These are phyloP conservation scores for Botrytis deweyae DNA, from an alignment of 2,329 filamentous ascomycete species.

Conservation along the genomic window DNA sequence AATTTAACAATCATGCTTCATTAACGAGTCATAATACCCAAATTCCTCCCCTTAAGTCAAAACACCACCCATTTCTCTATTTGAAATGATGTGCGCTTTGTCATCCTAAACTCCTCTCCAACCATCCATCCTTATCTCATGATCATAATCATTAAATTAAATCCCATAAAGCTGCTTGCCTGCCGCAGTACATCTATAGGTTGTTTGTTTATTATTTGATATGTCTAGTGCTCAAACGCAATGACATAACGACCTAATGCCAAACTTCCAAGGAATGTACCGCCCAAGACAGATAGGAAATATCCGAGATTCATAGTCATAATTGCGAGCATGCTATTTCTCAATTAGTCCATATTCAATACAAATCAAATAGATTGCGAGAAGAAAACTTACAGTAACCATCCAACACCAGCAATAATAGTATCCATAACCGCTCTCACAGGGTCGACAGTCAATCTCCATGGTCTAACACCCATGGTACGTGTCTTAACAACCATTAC, in stretches of 20 bases:
- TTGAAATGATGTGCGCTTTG: neutral
- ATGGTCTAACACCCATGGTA: constrained; percentile 59
- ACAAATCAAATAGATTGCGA: neutral
- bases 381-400: constrained; percentile 70
- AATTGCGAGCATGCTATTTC: constrained; percentile 78
- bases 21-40: constrained; percentile 13
- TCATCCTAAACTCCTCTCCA: neutral
- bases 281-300: constrained; percentile 75
- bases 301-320: constrained; percentile 90
- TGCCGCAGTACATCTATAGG: constrained; percentile 7
- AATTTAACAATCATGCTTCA: constrained; percentile 13
- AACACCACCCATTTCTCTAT: neutral
- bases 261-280: constrained; percentile 83
- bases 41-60: neutral
- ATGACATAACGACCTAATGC: constrained; percentile 37
- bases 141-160: constrained; percentile 13
- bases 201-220: neutral
- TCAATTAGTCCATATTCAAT: constrained; percentile 20
- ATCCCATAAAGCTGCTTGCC: constrained; percentile 22
- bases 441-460: constrained; percentile 78
- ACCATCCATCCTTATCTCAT: neutral
- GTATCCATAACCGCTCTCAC: constrained; percentile 70
- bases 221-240: constrained; percentile 28
- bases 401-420: constrained; percentile 72
- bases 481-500: constrained; percentile 69